Percentiles rank a stretch among this genome's conserved stretches.
Evolutionary conservation across 768 basidiomycete species (phyloP).

Genomic region (Trametes cubensis): DNA sequence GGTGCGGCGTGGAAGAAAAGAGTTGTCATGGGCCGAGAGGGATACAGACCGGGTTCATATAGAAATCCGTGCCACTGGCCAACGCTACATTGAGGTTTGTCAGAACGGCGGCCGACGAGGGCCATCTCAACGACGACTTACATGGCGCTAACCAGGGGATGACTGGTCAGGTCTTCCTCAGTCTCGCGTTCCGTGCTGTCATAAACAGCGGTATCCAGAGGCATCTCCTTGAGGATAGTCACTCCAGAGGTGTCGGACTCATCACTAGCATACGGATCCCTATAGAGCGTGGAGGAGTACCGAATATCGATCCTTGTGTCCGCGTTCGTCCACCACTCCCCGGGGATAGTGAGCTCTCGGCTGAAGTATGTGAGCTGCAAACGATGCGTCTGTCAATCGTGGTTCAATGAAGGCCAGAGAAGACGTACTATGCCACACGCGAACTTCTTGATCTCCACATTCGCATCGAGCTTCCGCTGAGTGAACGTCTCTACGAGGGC

Average conservation of each 20-base stretch:
- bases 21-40: neutral
- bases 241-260: no score
- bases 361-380: neutral
- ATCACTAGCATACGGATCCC: no score
- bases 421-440: neutral
- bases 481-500: neutral
- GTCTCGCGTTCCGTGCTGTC: neutral
- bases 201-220: neutral
- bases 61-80: slow-evolving; percentile 10
- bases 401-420: no score
- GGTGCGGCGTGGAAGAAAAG: neutral
- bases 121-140: neutral
- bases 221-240: neutral
- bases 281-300: no score
- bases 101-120: no score
- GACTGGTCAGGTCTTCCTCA: slow-evolving; percentile 3
- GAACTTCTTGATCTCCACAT: neutral
- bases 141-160: neutral
- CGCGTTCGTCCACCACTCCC: neutral
- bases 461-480: neutral
- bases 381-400: neutral
- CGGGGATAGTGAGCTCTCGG: neutral
- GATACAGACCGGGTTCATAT: neutral
- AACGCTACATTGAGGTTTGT: neutral
- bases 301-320: no score